phyloP scores from a whole-genome alignment of 2,329 filamentous ascomycete species.

The Trichoderma cornu-damae region DNA sequence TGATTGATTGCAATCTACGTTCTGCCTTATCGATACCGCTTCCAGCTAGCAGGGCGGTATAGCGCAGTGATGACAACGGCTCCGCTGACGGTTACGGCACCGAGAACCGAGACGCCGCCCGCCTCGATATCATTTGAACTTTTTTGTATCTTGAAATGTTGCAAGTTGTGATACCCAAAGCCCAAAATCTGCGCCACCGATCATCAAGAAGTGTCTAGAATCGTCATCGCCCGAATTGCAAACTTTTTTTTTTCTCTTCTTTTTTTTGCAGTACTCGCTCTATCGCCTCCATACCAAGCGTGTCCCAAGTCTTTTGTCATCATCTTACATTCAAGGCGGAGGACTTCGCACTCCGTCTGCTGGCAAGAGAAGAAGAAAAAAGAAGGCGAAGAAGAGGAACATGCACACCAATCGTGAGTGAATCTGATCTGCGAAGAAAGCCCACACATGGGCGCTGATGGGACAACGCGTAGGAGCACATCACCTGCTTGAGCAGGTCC shows the following conservation, averaged over 20 bases:
- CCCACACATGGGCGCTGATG: slow-evolving; percentile 16
- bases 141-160: not conserved
- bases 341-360: not conserved
- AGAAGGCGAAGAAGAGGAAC: too few species aligned
- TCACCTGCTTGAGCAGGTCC: slow-evolving; percentile 84
- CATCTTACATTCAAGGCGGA: too few species aligned
- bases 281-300: too few species aligned
- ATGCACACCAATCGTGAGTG: slow-evolving; percentile 36
- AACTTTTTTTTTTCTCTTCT: too few species aligned
- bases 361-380: too few species aligned
- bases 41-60: not conserved
- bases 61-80: slow-evolving; percentile 9
- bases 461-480: slow-evolving; percentile 59
- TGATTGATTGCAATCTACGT: too few species aligned
- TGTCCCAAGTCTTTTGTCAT: not conserved
- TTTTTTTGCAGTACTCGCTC: too few species aligned
- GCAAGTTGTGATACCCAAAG: not conserved
- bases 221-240: not conserved
- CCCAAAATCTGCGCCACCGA: not conserved
- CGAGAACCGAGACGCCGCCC: not conserved
- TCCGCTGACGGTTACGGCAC: not conserved
- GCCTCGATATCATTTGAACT: not conserved
- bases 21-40: slow-evolving; percentile 18
- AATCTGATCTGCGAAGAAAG: not conserved
- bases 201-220: not conserved